These are phyloP conservation scores for Pyrenophora tritici-repentis DNA, from an alignment of 2,329 filamentous ascomycete genomes.

Conservation along the genomic window DNA sequence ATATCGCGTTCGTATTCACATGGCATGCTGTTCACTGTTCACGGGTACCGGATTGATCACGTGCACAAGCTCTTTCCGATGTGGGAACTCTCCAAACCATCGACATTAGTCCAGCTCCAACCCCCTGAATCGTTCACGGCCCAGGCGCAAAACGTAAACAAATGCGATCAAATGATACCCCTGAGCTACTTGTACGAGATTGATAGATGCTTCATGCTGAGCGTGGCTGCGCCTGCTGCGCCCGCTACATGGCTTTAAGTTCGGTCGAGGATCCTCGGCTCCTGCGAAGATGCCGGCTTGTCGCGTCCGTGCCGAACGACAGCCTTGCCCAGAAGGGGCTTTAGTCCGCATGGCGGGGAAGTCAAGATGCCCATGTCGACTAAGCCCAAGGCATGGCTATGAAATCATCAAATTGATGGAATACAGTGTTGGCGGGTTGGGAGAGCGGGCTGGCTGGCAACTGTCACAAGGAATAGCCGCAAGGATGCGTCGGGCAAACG, in stretches of 20 bases:
- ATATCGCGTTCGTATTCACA: too few species aligned
- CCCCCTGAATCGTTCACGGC: too few species aligned
- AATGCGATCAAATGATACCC: too few species aligned
- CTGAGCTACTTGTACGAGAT: too few species aligned
- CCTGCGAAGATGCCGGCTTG: conserved; percentile 6
- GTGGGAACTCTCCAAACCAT: too few species aligned
- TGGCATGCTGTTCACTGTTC: too few species aligned
- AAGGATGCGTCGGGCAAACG: conserved; percentile 14
- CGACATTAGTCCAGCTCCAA: too few species aligned
- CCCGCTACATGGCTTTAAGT: background rate
- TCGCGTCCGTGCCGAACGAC: conserved; percentile 7
- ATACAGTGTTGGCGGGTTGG: background rate
- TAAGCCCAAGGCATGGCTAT: background rate
- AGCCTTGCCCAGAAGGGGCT: background rate
- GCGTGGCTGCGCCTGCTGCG: background rate
- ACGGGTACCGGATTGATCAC: too few species aligned
- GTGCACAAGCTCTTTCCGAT: too few species aligned
- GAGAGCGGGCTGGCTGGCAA: background rate
- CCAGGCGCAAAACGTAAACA: too few species aligned
- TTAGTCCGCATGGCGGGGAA: conserved; percentile 13
- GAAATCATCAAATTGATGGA: background rate
- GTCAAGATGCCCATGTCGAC: conserved; percentile 3
- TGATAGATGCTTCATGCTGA: background rate
- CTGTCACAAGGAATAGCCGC: background rate
- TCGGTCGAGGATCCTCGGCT: conserved; percentile 13